Base-by-base conservation (phyloP, 2,329 filamentous ascomycete genomes). In the Endocalyx cinctus region DNA sequence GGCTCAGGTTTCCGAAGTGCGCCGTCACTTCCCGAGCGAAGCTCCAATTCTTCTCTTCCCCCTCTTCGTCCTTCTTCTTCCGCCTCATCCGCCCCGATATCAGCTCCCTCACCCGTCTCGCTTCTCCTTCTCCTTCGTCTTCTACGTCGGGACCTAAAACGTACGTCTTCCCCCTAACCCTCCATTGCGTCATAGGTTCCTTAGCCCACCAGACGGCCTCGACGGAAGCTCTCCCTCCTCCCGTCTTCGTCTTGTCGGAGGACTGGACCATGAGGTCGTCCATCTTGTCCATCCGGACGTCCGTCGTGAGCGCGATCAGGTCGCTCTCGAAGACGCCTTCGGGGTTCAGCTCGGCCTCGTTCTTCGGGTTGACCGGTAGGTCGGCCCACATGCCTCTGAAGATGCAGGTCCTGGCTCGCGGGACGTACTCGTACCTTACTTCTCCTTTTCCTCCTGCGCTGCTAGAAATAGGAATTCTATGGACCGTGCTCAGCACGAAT, bases 1-100 rank as follows among this genome's bases (percentile, higher is more conserved):
- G 90, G 46, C 77, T 82, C 48, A 92, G 63, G 58, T 96, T 96
- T 14, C 87, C 90, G 73, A 96, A 97, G 57, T 92, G 86, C 30
- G 77, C 85, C 31, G 85, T 88, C 23, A 96, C 60, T 62, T 95
- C 88, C 42, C 69, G 82, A 29, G 66, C 64, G 82, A 87, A 96
- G 46, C 75, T 83, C 87, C 88, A 95, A 1, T 67, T 61, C 12
- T 55, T 57, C 27, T 65, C 60, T 10, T 62, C 63, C 2, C 52
- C 40, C 10, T 53, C 53, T 6, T 54, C 48, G 17, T 49, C 46
- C 32, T 7, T 11, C 27, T 29, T 8, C 17, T 25, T 17, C 12
- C 33, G 5, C n/a, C 16, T 4, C 84, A 89, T 88, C 45, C 81
- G 63, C 38, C 63, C 62, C 33, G 64, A 64, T 14, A 92, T 54